A percentile compares a stretch with the other conserved stretches of the same genome.
Conservation (phyloP, 2,329 filamentous ascomycete species). For the Cladosporium cucumerinum region DNA sequence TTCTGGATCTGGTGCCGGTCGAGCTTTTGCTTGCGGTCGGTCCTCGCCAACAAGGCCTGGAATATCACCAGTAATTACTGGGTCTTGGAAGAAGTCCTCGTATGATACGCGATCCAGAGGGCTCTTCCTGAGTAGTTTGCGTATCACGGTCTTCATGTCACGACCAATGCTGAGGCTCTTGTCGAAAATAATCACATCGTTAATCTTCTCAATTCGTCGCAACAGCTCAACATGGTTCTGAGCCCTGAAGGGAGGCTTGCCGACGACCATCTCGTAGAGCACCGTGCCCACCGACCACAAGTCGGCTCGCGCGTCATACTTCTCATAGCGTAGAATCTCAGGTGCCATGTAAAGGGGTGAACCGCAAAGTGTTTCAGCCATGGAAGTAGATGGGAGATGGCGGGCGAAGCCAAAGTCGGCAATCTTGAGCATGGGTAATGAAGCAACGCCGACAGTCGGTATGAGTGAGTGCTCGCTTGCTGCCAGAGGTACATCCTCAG, state of each 20-base stretch:
- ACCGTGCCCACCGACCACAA: slow-evolving; percentile 97
- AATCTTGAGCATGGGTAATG: slow-evolving; percentile 92
- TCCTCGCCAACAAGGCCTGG: slow-evolving; percentile 34
- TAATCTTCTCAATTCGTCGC: slow-evolving; percentile 82
- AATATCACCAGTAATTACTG: slow-evolving; percentile 31
- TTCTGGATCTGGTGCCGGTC: slow-evolving; percentile 23
- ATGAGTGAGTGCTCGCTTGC: slow-evolving; percentile 77
- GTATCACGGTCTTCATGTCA: slow-evolving; percentile 77
- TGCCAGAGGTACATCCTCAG: slow-evolving; percentile 67
- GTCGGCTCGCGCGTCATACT: slow-evolving; percentile 95
- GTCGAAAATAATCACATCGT: slow-evolving; percentile 77
- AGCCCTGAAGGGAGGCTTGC: slow-evolving; percentile 85
- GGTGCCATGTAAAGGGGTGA: slow-evolving; percentile 98
- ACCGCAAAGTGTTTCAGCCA: slow-evolving; percentile 94
- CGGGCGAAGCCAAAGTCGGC: slow-evolving; percentile 98
- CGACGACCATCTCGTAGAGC: slow-evolving; percentile 90
- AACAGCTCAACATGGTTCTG: slow-evolving; percentile 92
- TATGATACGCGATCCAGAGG: slow-evolving; percentile 84
- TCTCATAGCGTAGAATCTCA: slow-evolving; percentile 94
- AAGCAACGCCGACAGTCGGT: slow-evolving; percentile 74
- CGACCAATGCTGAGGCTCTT: slow-evolving; percentile 56
- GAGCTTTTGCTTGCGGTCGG: slow-evolving; percentile 24
- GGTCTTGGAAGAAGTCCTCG: slow-evolving; percentile 75
- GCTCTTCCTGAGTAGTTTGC: slow-evolving; percentile 76
- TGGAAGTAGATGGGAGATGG: slow-evolving; percentile 80